Percentiles rank a stretch among this genome's conserved stretches.
phyloP scores from a whole-genome alignment of 768 basidiomycete species.

The Panaeolus papilionaceus region DNA sequence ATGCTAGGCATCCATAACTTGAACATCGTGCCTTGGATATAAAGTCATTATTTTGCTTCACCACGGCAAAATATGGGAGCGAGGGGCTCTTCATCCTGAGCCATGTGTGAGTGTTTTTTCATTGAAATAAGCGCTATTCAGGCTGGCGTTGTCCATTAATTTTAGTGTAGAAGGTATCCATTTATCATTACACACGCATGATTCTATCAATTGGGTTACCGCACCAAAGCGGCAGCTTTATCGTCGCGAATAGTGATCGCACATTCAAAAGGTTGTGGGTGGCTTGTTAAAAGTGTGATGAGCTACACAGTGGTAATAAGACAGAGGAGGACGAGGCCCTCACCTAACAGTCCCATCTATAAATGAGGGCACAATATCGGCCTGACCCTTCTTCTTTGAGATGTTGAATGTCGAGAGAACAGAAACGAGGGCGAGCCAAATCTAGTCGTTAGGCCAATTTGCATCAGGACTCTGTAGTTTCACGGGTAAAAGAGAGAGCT shows the following conservation, averaged over 20 bases:
- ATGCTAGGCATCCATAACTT: no score
- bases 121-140: no score
- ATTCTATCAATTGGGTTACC: neutral
- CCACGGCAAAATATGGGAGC: no score
- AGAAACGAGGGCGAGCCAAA: constrained; percentile 21
- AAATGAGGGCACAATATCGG: neutral
- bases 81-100: no score
- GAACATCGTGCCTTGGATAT: no score
- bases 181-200: no score
- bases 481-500: constrained; percentile 23
- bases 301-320: neutral
- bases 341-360: neutral
- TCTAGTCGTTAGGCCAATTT: neutral
- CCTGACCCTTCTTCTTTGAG: constrained; percentile 22
- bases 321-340: neutral
- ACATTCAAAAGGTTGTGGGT: neutral
- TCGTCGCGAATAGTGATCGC: neutral
- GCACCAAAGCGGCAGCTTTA: neutral
- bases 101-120: no score
- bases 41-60: no score
- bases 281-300: neutral
- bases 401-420: constrained; percentile 30
- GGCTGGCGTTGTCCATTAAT: no score
- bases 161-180: no score
- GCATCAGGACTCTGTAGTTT: neutral